Evolutionary conservation across 1,139 yeast genomes (phyloP).

Genomic region (Saccharomyces hybrid): DNA sequence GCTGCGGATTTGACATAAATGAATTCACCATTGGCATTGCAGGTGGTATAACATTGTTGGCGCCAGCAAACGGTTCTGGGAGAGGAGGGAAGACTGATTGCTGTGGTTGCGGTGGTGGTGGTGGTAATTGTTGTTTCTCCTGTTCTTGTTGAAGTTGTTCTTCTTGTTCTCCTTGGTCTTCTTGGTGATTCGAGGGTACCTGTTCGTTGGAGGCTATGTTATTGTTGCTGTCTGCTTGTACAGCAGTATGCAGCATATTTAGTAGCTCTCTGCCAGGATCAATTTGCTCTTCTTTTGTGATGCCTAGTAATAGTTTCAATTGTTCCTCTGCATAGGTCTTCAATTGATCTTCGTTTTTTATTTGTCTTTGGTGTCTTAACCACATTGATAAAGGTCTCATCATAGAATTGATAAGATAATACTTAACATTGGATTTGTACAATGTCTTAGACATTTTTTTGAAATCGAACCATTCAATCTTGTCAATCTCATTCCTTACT

Average conservation of each 20-base stretch:
- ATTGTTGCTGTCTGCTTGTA: conserved; percentile 28
- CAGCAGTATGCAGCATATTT: conserved; percentile 46
- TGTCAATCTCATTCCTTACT: conserved; percentile 80
- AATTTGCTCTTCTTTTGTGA: conserved; percentile 36
- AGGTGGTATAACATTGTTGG: conserved; percentile 7
- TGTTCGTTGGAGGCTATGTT: conserved; percentile 3
- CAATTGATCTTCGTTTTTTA: conserved; percentile 44
- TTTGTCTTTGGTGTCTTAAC: conserved; percentile 49
- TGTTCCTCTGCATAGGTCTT: conserved; percentile 50
- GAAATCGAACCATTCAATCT: conserved; percentile 57
- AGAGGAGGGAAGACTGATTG: conserved; percentile 11
- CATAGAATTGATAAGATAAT: conserved; percentile 53
- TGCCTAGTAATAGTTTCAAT: conserved; percentile 57
- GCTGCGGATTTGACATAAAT: conserved; percentile 6
- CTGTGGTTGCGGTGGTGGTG: conserved; percentile 4
- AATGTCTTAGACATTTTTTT: conserved; percentile 32
- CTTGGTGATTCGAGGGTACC: background rate
- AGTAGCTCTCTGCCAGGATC: conserved; percentile 76
- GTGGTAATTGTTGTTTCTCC: too few relatives aligned
- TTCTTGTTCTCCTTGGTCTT: background rate
- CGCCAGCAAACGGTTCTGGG: conserved; percentile 1
- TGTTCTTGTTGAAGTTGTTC: too few relatives aligned
- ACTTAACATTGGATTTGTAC: conserved; percentile 37
- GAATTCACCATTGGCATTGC: conserved; percentile 9
- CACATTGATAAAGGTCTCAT: conserved; percentile 51